A percentile compares a stretch with the other conserved stretches of the same genome.
phyloP scores from a whole-genome alignment of 2,329 filamentous ascomycete species.

The Verticillium longisporum region DNA sequence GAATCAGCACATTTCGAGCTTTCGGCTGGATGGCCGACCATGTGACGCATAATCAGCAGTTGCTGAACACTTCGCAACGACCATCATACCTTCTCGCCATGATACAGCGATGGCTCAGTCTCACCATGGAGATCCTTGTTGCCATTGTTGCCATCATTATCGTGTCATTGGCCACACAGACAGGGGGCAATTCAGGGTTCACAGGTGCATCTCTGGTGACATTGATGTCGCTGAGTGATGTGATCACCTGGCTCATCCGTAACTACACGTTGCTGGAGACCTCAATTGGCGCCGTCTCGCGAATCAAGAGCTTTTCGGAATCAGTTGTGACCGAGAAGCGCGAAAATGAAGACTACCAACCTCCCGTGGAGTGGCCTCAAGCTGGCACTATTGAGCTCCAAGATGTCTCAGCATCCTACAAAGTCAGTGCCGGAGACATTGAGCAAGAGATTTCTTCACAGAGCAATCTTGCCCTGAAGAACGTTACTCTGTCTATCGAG shows the following conservation, averaged over 20 bases:
- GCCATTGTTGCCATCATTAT: slow-evolving; percentile 37
- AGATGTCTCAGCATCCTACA: slow-evolving; percentile 12
- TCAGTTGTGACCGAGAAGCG: slow-evolving; percentile 9
- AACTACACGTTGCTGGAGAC: slow-evolving; percentile 21
- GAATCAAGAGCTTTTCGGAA: slow-evolving; percentile 13
- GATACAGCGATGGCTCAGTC: slow-evolving; percentile 47
- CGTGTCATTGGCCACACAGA: slow-evolving; percentile 37
- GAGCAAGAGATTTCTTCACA: neutral
- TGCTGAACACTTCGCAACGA: slow-evolving; percentile 44
- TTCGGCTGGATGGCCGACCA: slow-evolving; percentile 42
- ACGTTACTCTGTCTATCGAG: slow-evolving; percentile 8
- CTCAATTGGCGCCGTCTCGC: slow-evolving; percentile 13
- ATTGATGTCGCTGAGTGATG: slow-evolving; percentile 24
- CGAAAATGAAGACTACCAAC: slow-evolving; percentile 4
- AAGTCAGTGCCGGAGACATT: neutral
- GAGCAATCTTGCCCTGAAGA: slow-evolving; percentile 3
- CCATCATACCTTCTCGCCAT: slow-evolving; percentile 48
- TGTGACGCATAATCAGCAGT: slow-evolving; percentile 32
- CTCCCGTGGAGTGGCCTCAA: slow-evolving; percentile 10
- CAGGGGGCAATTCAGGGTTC: slow-evolving; percentile 21
- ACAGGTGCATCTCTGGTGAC: slow-evolving; percentile 25
- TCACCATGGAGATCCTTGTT: slow-evolving; percentile 41
- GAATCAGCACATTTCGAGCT: slow-evolving; percentile 44
- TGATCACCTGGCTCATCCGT: slow-evolving; percentile 17
- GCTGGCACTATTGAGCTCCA: slow-evolving; percentile 11